Conservation (phyloP, 331 rosid genomes). For the Saraca asoca region DNA sequence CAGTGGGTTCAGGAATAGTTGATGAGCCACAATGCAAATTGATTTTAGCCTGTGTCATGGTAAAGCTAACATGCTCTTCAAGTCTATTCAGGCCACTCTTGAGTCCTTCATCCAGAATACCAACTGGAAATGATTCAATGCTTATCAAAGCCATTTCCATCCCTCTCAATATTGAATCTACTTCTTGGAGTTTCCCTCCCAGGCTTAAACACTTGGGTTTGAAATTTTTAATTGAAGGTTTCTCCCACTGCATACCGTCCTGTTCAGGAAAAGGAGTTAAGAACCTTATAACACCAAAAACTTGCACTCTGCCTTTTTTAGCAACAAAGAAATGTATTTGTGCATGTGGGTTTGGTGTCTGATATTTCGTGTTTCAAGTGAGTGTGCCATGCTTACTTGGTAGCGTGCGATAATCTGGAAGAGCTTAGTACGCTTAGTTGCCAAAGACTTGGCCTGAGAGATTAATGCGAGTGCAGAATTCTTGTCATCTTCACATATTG, state of each 20-base stretch:
- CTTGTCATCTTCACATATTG: slow-evolving; percentile 49
- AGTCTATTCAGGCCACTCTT: slow-evolving; percentile 44
- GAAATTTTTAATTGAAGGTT: slow-evolving; percentile 36
- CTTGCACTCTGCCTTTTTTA: not conserved
- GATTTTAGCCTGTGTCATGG: slow-evolving; percentile 33
- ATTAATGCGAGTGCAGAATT: slow-evolving; percentile 42
- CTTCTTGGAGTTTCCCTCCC: slow-evolving; percentile 42
- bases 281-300: not conserved
- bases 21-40: slow-evolving; percentile 17
- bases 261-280: slow-evolving; percentile 16
- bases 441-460: slow-evolving; percentile 45
- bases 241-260: slow-evolving; percentile 74
- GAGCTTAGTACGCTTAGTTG: slow-evolving; percentile 42
- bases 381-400: slow-evolving; percentile 44
- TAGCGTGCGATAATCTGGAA: slow-evolving; percentile 34
- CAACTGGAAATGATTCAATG: slow-evolving; percentile 49
- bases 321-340: not conserved
- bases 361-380: not conserved
- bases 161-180: slow-evolving; percentile 52
- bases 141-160: slow-evolving; percentile 59
- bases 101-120: slow-evolving; percentile 34
- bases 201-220: slow-evolving; percentile 22
- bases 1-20: slow-evolving; percentile 39
- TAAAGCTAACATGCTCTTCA: slow-evolving; percentile 40
- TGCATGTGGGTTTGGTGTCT: too few species aligned